Percentiles rank a stretch among this genome's conserved stretches.
Conservation (phyloP, 225 moss, liverwort and hornwort genomes). For the Pseudisothecium myosuroides region DNA sequence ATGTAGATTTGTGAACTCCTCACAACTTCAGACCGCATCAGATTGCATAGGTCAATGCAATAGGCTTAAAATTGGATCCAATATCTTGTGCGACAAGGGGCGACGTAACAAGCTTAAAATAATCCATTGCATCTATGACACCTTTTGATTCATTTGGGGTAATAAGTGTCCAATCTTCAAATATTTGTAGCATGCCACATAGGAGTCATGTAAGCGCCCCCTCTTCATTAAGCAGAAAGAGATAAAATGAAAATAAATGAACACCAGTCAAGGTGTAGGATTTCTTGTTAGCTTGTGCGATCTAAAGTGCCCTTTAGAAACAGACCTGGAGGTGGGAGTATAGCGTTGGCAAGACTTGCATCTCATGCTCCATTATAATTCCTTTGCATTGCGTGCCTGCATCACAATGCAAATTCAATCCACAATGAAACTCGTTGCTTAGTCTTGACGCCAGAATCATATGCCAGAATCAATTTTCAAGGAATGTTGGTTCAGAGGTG, state of each 20-base stretch:
- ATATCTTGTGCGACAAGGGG: background rate
- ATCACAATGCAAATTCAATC: background rate
- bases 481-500: background rate
- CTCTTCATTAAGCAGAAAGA: background rate
- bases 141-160: no score
- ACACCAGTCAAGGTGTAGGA: no score
- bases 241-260: background rate
- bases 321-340: slow-evolving; percentile 14
- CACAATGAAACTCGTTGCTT: no score
- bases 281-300: background rate
- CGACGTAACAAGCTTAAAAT: background rate
- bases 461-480: background rate
- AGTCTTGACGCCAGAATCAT: background rate
- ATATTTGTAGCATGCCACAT: background rate
- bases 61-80: background rate
- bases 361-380: background rate
- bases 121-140: background rate
- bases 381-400: background rate
- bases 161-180: background rate
- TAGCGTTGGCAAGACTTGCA: background rate
- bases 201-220: no score
- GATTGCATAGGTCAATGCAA: background rate
- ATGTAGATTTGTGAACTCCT: background rate
- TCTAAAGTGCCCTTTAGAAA: background rate
- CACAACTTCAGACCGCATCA: no score